Conservation (phyloP, 495 filamentous ascomycete genomes). For the Pseudoneurospora amorphoporcata region DNA sequence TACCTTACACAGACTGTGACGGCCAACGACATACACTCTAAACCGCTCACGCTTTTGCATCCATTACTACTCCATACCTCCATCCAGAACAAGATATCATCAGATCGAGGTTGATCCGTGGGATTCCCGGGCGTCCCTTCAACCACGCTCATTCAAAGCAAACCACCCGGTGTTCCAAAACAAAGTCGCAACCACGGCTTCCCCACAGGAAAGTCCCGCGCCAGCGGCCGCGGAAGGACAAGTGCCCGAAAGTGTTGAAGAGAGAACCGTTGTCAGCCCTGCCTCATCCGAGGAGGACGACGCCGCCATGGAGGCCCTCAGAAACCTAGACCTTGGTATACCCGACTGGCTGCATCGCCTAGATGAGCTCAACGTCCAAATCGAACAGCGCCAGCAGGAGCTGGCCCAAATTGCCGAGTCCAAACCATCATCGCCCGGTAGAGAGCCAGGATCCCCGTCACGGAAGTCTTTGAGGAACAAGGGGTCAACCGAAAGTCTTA, state of each 20-base stretch:
- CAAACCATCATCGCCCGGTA: slow-evolving; percentile 11
- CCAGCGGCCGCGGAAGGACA: not conserved
- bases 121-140: not conserved
- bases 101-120: not conserved
- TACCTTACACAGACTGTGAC: not conserved
- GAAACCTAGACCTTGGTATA: slow-evolving; percentile 50
- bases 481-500: slow-evolving; percentile 54
- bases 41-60: not conserved
- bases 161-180: not conserved
- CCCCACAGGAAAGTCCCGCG: not conserved
- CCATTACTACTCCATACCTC: not conserved
- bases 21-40: not conserved
- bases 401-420: slow-evolving; percentile 41
- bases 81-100: not conserved
- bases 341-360: slow-evolving; percentile 59
- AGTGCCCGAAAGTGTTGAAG: not conserved
- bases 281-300: slow-evolving; percentile 17
- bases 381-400: slow-evolving; percentile 59
- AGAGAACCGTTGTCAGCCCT: not conserved
- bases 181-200: not conserved
- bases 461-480: slow-evolving; percentile 43
- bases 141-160: not conserved
- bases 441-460: slow-evolving; percentile 16
- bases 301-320: slow-evolving; percentile 51
- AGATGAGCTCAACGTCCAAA: slow-evolving; percentile 58